Evolutionary conservation across 2,329 filamentous ascomycete genomes (phyloP), one percentile per base, ranked within the genome.

Genomic region (Penicillium glabrum): DNA sequence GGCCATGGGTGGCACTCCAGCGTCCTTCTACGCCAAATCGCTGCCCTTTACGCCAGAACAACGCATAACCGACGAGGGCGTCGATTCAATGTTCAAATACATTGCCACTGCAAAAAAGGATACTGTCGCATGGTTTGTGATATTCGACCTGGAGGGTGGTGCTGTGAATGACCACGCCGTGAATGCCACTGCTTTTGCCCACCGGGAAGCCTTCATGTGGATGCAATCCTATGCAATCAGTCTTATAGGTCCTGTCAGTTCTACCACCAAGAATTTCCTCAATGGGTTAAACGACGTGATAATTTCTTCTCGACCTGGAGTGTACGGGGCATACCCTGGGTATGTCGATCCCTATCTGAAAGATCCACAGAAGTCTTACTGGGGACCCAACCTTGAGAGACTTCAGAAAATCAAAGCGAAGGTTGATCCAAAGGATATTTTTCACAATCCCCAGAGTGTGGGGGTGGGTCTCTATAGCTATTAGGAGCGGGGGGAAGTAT

Each of bases 141-240:
- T 87, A 44, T 88, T 87, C 64, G 83, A 88, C 66, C 79, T 83
- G 1, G 78, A 80, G 16, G 86, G 84, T 44, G 86, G 86, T 10
- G 85, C 84, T 13, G 79, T 85, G 50, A 80, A 78, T 61, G 84
- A 88, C 56, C 73, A 83, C 1, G 72, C 84, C 0, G 68, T 70
- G 58, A 77, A 86, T 61, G 81, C 80, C 10, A 87, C 86, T 0
- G 81, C 85, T 8, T 89, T 86, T 65, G 80, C 82, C 1, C 86
- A 89, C 64, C 82, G 87, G 46, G 83, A 89, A 74, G 84, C 84
- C 60, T 63, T 87, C 41, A 82, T 88, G 72, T 87, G 86, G 74
- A 81, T 86, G 66, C 84, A 89, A 66, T 83, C 81, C 0, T 88
- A 88, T 65, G 83, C 78, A 9, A 66, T 88, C 45, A 82, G 81